Conservation (phyloP, 2,329 filamentous ascomycete genomes). For the Aspergillus sp. region DNA sequence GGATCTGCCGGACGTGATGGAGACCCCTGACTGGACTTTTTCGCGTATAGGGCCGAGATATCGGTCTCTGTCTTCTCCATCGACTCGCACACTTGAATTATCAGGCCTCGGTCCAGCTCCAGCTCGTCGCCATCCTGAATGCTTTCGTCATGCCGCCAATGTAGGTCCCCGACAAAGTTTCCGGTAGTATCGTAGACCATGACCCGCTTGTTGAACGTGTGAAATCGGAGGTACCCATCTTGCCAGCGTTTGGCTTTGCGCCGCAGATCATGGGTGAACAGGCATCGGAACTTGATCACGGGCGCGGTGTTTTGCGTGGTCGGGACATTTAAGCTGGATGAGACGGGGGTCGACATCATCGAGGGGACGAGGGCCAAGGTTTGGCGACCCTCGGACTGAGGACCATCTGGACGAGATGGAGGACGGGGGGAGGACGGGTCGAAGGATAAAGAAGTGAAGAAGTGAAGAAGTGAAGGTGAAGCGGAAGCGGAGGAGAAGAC, state of each 20-base stretch:
- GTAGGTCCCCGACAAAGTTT: constrained; percentile 79
- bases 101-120: constrained; percentile 70
- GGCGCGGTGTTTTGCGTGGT: constrained; percentile 65
- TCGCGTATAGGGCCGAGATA: constrained; percentile 71
- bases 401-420: constrained; percentile 12
- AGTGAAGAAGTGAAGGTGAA: neutral
- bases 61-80: constrained; percentile 75
- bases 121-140: constrained; percentile 81
- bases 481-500: neutral
- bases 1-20: constrained; percentile 28
- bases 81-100: constrained; percentile 78
- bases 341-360: constrained; percentile 6
- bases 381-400: constrained; percentile 8
- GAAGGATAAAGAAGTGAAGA: neutral
- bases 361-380: constrained; percentile 6
- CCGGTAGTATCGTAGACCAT: constrained; percentile 86
- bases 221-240: constrained; percentile 83
- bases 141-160: constrained; percentile 70
- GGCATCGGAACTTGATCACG: constrained; percentile 78
- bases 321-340: constrained; percentile 33
- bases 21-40: constrained; percentile 51
- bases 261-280: constrained; percentile 81
- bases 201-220: constrained; percentile 85
- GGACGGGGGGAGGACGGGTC: neutral
- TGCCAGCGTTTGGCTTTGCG: constrained; percentile 93